These are phyloP conservation scores for Mortierella sp. DNA, from an alignment of 371 early-diverging fungal species.

Conservation along the genomic window DNA sequence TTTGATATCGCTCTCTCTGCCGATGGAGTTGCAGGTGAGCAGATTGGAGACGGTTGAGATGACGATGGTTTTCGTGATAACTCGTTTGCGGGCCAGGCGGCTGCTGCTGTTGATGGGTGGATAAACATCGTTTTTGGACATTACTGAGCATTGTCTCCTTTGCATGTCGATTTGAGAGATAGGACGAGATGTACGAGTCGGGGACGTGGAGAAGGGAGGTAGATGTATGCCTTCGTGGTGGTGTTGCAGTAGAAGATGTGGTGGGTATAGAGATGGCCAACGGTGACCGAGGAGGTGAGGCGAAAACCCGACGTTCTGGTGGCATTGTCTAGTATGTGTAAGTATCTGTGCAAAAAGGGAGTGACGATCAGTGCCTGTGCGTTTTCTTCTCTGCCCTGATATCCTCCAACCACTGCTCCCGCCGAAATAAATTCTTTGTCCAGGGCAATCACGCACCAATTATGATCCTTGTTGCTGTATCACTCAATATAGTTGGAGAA, in stretches of 20 bases:
- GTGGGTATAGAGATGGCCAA: background rate
- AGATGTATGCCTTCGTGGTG: background rate
- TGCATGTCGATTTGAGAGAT: constrained; percentile 20
- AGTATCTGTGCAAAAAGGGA: background rate
- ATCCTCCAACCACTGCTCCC: too few species aligned
- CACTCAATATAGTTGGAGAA: too few species aligned
- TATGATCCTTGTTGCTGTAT: too few species aligned
- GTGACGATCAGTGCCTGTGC: background rate
- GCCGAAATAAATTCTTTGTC: too few species aligned
- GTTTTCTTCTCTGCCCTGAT: background rate
- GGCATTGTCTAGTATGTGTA: constrained; percentile 12
- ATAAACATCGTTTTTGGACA: constrained; percentile 5
- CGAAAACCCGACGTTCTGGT: constrained; percentile 25
- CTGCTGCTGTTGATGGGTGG: constrained; percentile 6
- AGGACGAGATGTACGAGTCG: constrained; percentile 17
- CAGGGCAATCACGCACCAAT: too few species aligned
- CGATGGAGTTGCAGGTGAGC: constrained; percentile 22
- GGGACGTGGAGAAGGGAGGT: background rate
- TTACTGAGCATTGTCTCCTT: constrained; percentile 12
- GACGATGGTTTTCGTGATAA: constrained; percentile 1
- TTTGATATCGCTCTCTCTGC: constrained; percentile 13
- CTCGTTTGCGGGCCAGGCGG: constrained; percentile 6
- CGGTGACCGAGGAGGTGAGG: constrained; percentile 25
- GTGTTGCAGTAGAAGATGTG: background rate
- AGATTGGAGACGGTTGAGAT: constrained; percentile 13